phyloP scores from a whole-genome alignment of 352 stramenopile species.

The Pythium phragmiticola region DNA sequence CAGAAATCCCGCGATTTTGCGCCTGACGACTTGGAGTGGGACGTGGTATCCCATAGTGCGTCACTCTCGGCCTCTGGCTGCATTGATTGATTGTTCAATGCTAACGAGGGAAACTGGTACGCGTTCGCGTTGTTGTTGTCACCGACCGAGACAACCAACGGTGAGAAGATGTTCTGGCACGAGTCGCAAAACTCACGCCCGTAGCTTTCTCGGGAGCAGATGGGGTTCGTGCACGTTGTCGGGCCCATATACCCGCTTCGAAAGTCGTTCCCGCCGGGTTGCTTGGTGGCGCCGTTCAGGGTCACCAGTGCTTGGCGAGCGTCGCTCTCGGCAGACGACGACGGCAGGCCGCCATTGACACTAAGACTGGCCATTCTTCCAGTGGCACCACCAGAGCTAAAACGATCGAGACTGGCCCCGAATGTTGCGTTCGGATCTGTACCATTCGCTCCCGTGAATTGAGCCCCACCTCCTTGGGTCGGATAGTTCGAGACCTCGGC shows the following conservation, averaged over 20 bases:
- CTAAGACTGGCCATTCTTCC: conserved; percentile 25
- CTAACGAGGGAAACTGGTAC: conserved; percentile 27
- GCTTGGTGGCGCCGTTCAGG: conserved; percentile 15
- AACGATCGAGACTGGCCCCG: conserved; percentile 10
- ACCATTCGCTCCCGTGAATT: not conserved
- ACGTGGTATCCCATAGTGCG: conserved; percentile 24
- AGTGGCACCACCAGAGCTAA: conserved; percentile 15
- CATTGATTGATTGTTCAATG: conserved; percentile 10
- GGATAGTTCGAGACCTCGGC: not conserved
- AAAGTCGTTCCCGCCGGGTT: conserved; percentile 2
- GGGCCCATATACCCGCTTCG: conserved; percentile 9
- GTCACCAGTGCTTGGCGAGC: conserved; percentile 24
- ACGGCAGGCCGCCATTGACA: conserved; percentile 4
- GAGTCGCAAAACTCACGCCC: conserved; percentile 57
- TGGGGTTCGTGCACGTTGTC: conserved; percentile 55
- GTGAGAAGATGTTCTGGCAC: conserved; percentile 60
- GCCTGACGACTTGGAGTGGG: conserved; percentile 14
- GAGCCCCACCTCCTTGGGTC: not conserved
- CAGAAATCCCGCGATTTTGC: conserved; percentile 30
- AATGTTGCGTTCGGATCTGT: conserved; percentile 10
- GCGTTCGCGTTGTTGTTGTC: conserved; percentile 23
- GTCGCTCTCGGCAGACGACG: conserved; percentile 23
- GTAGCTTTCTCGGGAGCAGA: conserved; percentile 54
- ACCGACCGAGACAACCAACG: conserved; percentile 44
- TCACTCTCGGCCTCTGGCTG: conserved; percentile 28